These are phyloP conservation scores for Sapria himalayana DNA, from an alignment of 345 rosid genomes.

Conservation along the genomic window DNA sequence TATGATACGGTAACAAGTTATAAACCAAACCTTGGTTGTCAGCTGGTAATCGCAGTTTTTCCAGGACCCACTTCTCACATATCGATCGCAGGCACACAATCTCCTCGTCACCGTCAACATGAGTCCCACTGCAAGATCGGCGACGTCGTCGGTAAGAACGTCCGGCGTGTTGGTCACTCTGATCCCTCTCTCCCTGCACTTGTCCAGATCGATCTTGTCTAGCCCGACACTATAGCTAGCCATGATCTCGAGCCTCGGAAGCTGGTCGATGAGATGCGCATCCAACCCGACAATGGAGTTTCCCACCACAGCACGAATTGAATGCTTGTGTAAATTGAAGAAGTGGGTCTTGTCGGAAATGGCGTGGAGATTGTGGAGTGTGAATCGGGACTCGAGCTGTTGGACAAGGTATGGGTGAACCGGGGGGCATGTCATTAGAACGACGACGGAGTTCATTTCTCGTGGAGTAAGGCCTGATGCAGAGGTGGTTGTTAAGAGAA, in stretches of 20 bases:
- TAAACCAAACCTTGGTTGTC: conserved; percentile 26
- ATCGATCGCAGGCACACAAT: conserved; percentile 26
- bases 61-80: conserved; percentile 34
- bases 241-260: conserved; percentile 40
- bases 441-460: conserved; percentile 25
- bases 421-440: conserved; percentile 38
- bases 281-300: conserved; percentile 25
- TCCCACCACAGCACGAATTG: conserved; percentile 28
- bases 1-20: no score
- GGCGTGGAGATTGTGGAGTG: conserved; percentile 24
- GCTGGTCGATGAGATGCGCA: conserved; percentile 23
- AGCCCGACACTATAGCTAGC: conserved; percentile 41
- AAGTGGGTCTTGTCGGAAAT: conserved; percentile 12
- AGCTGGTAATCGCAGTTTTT: conserved; percentile 17
- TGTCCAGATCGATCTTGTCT: conserved; percentile 34
- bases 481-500: no score
- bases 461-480: no score
- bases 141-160: conserved; percentile 50
- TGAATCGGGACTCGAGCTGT: conserved; percentile 26
- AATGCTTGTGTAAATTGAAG: conserved; percentile 12
- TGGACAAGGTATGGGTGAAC: conserved; percentile 29
- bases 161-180: conserved; percentile 46
- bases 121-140: conserved; percentile 38
- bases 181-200: conserved; percentile 34
- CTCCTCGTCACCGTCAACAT: conserved; percentile 31